Evolutionary conservation across 192 early-diverging fungal genomes (phyloP), one percentile per base, ranked within the genome.

Genomic region (Coemansia sp.): DNA sequence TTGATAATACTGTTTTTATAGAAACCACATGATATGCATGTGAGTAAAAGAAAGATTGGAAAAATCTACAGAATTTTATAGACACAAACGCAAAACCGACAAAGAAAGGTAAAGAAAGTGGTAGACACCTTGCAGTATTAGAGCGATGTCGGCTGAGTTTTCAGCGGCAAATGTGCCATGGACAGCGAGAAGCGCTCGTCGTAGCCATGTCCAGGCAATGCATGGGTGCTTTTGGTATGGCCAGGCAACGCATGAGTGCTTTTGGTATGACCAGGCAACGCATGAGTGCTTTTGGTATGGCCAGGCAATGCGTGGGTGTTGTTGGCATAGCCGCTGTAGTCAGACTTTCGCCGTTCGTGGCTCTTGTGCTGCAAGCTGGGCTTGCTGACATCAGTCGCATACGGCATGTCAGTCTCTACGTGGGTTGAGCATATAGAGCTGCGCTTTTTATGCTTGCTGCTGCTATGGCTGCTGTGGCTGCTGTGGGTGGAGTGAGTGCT

Each of bases 141-240:
- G 40, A 37, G 31, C 5, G 36, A 11, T 11, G 37, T 40, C 4
- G 18, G 5, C 34, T 61, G 59, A 46, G 49, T 50, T 18, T 61
- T 56, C 24, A 72, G 60, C 34, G 70, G 75, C 65, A 72, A 44
- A 44, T 72, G 61, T 12, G 63, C 70, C 38, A 63, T 72, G 7
- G 75, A 71, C 58, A 66, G 50, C 9, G 75, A 68, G 40, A 73
- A 78, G 11, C 50, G 26, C 25, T 56, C 62, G 52, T 73, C 60
- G 37, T 72, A 78, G 6, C 40, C 14, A 34, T 23, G 12, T 21
- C 52, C 28, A 26, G 11, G 25, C 28, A 8, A 12, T 5, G 52
- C 18, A 47, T 20, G 17, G 11, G 42, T 5, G 42, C 50, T 52
- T 18, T 25, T 25, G 6, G 53, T 5, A 21, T 23, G 12, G 1